Evolutionary conservation across 1,139 yeast genomes (phyloP).

Genomic region (Geotrichum phurueaensis): DNA sequence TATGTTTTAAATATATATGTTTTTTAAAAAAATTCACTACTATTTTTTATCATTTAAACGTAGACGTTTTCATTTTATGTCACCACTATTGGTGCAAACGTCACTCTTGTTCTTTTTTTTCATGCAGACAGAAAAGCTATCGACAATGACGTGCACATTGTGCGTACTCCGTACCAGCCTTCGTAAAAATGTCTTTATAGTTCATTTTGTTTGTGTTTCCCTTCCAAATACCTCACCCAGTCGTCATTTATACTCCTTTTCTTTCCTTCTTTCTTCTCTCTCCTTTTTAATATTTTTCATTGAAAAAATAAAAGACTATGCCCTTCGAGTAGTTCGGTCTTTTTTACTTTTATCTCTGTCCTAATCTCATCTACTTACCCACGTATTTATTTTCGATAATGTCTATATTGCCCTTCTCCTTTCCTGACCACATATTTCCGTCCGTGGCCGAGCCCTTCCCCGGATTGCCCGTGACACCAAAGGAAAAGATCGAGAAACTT

Average conservation of each 20-base stretch:
- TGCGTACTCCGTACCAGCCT: neutral
- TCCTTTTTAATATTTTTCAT: neutral
- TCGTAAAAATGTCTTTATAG: neutral
- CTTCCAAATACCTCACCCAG: neutral
- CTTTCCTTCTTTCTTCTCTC: neutral
- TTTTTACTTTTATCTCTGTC: neutral
- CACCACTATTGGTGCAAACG: neutral
- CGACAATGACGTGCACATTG: neutral
- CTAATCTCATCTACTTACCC: neutral
- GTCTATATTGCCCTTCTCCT: slow-evolving; percentile 20
- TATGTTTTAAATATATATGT: too few relatives aligned
- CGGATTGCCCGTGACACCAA: slow-evolving; percentile 29
- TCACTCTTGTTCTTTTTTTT: neutral
- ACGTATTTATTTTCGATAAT: neutral
- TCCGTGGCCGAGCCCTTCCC: slow-evolving; percentile 26
- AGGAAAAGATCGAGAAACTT: slow-evolving; percentile 26
- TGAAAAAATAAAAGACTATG: neutral
- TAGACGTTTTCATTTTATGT: neutral
- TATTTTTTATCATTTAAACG: neutral
- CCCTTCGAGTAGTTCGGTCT: neutral
- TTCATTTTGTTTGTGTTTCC: neutral
- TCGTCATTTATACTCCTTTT: neutral
- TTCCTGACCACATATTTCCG: slow-evolving; percentile 33
- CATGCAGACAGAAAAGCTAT: neutral
- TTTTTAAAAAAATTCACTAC: too few relatives aligned